Evolutionary conservation across 257 asterid genomes (phyloP), one percentile per base, ranked within the genome.

Genomic region (Nicotiana attenuata): DNA sequence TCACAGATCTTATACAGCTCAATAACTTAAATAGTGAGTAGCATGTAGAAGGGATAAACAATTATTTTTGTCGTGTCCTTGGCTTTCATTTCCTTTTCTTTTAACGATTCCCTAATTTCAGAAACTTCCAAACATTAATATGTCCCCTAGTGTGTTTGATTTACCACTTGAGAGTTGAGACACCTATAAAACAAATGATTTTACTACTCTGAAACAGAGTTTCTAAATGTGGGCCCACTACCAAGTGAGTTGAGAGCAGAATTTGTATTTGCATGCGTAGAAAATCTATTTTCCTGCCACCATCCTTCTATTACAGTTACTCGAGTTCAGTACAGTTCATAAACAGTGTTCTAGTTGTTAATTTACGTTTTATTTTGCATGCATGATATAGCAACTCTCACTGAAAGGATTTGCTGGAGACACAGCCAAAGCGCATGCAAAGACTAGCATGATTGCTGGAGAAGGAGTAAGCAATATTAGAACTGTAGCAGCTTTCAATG

Each of bases 381-480:
- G 68, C 63, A 26, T 81, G 29, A 76, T 57, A 19, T 97, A 96
- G 99, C 98, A 93, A 94, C 98, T 96, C 14, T 89, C 99, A 13
- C 92, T 96, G 20, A 94, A 96, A 86, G 98, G 99, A 67, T 96
- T 96, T 68, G 97, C 98, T 1, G 99, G 99, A 65, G 99, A 96
- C 91, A 96, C 98, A 0, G 99, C 99, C 0, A 96, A 92, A 81
- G 98, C 98, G 1, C 98, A 96, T 59, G 99, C 99, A 0, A 96
- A 94, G 81, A 94, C 98, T 1, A 94, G 99, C 89, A 96, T 96
- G 99, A 94, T 96, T n/a, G 98, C 99, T 0, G 98, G 99, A 2
- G 99, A 94, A 90, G 99, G 97, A 61, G 99, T 96, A 19, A 96
- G 99, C 97, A 96, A 96, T 88, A 96, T 96, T 13, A 80, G 99